These are phyloP conservation scores for Beauveria sp. DNA, from an alignment of 2,329 filamentous ascomycete species.

Conservation along the genomic window DNA sequence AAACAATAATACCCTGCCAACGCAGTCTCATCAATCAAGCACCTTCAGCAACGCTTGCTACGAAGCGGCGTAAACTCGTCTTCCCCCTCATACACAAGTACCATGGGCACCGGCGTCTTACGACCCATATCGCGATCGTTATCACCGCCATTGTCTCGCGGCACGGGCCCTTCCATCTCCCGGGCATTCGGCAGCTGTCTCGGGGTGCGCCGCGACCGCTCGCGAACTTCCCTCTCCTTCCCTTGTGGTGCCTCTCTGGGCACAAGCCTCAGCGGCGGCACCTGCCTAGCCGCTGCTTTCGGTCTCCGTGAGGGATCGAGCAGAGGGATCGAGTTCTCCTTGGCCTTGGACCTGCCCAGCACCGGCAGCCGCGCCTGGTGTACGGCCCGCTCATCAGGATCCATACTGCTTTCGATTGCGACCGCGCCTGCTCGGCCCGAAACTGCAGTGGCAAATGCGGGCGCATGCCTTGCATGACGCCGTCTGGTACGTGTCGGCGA, in stretches of 20 bases:
- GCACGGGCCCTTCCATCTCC: neutral
- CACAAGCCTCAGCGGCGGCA: neutral
- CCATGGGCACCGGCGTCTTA: neutral
- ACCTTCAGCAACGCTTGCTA: neutral
- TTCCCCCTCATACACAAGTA: neutral
- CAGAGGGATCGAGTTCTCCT: neutral
- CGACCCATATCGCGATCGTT: neutral
- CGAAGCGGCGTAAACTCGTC: neutral
- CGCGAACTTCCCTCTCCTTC: neutral
- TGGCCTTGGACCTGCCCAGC: neutral
- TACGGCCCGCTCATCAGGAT: neutral
- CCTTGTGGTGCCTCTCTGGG: neutral
- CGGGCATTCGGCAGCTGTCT: neutral
- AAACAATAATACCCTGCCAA: neutral
- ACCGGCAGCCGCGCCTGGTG: neutral
- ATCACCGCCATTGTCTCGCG: neutral
- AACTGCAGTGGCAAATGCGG: neutral
- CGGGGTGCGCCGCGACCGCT: neutral
- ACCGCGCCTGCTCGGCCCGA: neutral
- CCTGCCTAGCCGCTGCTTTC: neutral
- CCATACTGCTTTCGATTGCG: neutral
- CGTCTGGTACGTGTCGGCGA: neutral
- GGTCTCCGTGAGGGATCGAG: constrained; percentile 1
- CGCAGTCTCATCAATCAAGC: neutral
- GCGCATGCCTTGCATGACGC: neutral